A percentile compares a stretch with the other conserved stretches of the same genome.
These are phyloP conservation scores for Alliaria petiolata DNA, from an alignment of 345 rosid genomes.

Conservation along the genomic window DNA sequence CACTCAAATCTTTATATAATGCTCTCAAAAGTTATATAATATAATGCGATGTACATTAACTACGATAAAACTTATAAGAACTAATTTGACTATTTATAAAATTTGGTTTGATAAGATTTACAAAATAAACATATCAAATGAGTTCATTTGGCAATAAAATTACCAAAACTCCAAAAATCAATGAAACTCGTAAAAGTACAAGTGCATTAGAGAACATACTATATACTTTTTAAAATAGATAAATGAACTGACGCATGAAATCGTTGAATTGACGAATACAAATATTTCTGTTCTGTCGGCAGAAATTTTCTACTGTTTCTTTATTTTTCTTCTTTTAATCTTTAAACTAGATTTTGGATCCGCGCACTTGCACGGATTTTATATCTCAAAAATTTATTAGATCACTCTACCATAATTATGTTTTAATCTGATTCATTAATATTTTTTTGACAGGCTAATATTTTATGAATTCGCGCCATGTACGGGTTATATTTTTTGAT, in stretches of 20 bases:
- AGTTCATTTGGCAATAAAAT: not conserved
- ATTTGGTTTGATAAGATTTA: not conserved
- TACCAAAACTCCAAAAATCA: no score
- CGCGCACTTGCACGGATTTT: no score
- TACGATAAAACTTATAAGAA: not conserved
- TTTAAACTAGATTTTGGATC: no score
- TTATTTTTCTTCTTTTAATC: not conserved
- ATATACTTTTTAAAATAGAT: not conserved
- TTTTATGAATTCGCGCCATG: no score
- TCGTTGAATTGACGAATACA: constrained; percentile 2
- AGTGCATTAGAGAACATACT: no score
- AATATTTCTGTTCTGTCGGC: constrained; percentile 20
- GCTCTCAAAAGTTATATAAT: not conserved
- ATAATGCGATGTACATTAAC: not conserved
- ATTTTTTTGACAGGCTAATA: no score
- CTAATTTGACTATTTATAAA: not conserved
- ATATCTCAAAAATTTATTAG: no score
- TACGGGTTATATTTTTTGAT: no score
- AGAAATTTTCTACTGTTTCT: not conserved
- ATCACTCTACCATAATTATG: no score
- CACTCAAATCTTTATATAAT: constrained; percentile 7
- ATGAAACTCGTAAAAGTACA: no score
- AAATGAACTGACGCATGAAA: constrained; percentile 1
- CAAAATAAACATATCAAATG: not conserved
- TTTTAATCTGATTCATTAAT: no score